These are phyloP conservation scores for Tinospora cordifolia DNA, from an alignment of 164 flowering plant genomes.

Conservation along the genomic window DNA sequence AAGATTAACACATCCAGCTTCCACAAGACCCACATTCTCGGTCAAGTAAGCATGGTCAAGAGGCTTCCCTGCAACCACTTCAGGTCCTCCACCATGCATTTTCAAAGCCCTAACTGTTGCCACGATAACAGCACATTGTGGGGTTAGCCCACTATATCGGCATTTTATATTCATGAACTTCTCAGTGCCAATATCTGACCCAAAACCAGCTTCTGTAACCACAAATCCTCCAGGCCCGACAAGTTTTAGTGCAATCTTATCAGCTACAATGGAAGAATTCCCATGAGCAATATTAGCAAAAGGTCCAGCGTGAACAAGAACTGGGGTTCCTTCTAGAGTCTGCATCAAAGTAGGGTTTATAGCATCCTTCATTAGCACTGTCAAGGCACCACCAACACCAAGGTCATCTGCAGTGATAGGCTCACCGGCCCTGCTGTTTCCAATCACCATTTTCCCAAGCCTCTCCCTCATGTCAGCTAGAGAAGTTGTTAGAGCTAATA, in stretches of 20 bases:
- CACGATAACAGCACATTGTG: conserved; percentile 94
- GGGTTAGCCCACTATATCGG: conserved; percentile 79
- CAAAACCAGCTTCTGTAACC: conserved; percentile 98
- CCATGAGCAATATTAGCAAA: conserved; percentile 99
- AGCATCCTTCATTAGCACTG: conserved; percentile 97
- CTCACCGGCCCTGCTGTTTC: conserved; percentile 87
- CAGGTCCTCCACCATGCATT: conserved; percentile 99
- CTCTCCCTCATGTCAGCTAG: conserved; percentile 92
- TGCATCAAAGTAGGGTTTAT: conserved; percentile 97
- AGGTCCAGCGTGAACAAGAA: conserved; percentile 98
- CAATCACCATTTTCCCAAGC: conserved; percentile 92
- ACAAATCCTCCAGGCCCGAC: conserved; percentile 98
- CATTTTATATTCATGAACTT: conserved; percentile 97
- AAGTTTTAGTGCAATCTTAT: conserved; percentile 84
- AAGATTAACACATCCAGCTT: conserved; percentile 89
- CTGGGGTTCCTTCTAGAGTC: conserved; percentile 97
- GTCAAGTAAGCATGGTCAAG: conserved; percentile 80
- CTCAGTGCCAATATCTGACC: conserved; percentile 96
- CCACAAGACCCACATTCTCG: conserved; percentile 85
- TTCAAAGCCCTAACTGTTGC: conserved; percentile 96
- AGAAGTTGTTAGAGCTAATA: conserved; percentile 90
- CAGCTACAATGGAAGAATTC: conserved; percentile 93
- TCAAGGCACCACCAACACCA: conserved; percentile 93
- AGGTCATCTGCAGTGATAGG: conserved; percentile 97
- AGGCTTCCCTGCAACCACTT: conserved; percentile 93